A percentile compares a stretch with the other conserved stretches of the same genome.
Evolutionary conservation across 805 yeast genomes (phyloP).

Genomic region (Saturnispora sekii): DNA sequence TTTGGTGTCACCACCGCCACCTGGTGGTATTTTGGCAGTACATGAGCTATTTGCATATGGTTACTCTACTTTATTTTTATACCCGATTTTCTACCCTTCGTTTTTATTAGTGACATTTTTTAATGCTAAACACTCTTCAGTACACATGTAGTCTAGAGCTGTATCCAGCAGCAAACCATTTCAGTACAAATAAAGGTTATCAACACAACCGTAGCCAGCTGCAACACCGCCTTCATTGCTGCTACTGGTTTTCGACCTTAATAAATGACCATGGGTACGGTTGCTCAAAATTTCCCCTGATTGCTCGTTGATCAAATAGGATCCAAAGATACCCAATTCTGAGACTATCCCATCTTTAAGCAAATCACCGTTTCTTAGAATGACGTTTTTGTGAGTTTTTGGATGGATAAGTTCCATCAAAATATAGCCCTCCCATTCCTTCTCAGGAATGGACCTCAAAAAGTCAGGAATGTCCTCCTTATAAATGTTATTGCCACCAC

Average conservation of each 20-base stretch:
- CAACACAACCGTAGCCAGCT: slow-evolving; percentile 97
- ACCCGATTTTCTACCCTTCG: neutral
- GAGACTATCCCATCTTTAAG: slow-evolving; percentile 70
- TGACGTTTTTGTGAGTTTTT: slow-evolving; percentile 54
- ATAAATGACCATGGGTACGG: slow-evolving; percentile 70
- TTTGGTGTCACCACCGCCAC: slow-evolving; percentile 22
- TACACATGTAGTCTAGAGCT: neutral
- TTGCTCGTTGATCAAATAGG: slow-evolving; percentile 61
- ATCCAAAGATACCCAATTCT: slow-evolving; percentile 88
- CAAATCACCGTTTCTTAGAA: slow-evolving; percentile 57
- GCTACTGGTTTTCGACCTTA: slow-evolving; percentile 78
- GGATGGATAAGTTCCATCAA: slow-evolving; percentile 91
- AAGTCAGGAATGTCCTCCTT: slow-evolving; percentile 76
- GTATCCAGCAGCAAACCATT: neutral
- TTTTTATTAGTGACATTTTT: slow-evolving; percentile 2
- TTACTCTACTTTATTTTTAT: neutral
- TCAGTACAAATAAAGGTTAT: slow-evolving; percentile 55
- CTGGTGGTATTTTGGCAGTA: slow-evolving; percentile 26
- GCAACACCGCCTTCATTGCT: slow-evolving; percentile 98
- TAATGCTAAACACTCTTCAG: neutral
- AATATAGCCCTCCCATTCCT: slow-evolving; percentile 83
- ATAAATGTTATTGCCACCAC: slow-evolving; percentile 95
- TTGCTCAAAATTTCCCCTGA: slow-evolving; percentile 50
- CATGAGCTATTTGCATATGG: slow-evolving; percentile 6
- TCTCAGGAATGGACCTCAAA: slow-evolving; percentile 45